Base-by-base conservation (phyloP, 2,329 filamentous ascomycete species). In the Paracorniculantispora psalliotae region DNA sequence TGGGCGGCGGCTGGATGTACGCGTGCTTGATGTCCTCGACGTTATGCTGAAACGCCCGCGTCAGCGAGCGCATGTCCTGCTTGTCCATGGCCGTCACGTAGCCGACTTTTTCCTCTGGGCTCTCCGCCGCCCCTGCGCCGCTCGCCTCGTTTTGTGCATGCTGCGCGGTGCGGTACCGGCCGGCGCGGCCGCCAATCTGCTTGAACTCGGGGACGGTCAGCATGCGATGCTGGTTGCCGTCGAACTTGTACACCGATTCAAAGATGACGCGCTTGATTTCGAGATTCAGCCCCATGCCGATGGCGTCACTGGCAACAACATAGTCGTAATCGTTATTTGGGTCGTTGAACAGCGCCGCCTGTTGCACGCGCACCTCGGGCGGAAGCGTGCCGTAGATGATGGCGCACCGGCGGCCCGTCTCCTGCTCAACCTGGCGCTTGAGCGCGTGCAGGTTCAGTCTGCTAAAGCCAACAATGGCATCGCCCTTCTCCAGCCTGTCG, bases 201-300 rank as follows among this genome's bases (percentile, higher is more conserved):
- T 96, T 97, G 67, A 97, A 81, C 64, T 97, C 90, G 0, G 92
- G 88, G 3, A 89, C 79, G 0, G 81, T 77, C 25, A 99, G 78
- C 4, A 79, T 74, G 17, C 84, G 77, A 30, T 81, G 79, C 5
- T 77, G 73, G 1, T 65, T 68, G 1, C 88, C 88, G 62, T 92
- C 82, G 64, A 81, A 88, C 71, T 97, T 99, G 61, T 79, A 76
- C 2, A 87, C 81, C 0, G 87, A 81, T 67, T 96, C 91, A 64
- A 99, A 94, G 57, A 99, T 84, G 61, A 99, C 83, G 26, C 96
- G 89, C 69, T 92, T 94, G 70, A 97, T 91, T 73, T 86, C 92
- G 71, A 99, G 75, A 68, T 99, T 99, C 23, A 99, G 77, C 1
- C 96, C 94, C 93, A 99, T 97, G 39, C 94, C 94, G 62, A 99